Percentiles rank a stretch among this genome's conserved stretches.
phyloP scores from a whole-genome alignment of 345 rosid species.

The Bretschneidera sinensis region DNA sequence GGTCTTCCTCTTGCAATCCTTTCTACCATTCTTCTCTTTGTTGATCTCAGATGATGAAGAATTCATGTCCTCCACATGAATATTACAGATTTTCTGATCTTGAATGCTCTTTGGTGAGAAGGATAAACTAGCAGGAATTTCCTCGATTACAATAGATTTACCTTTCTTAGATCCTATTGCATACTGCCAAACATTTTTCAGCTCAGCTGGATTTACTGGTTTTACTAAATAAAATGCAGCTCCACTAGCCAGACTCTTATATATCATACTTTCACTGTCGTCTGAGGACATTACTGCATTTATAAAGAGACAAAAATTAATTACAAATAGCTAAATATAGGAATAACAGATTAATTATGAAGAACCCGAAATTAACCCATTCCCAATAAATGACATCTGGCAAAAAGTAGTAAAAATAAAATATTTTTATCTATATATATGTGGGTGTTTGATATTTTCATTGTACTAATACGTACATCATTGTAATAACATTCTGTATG shows the following conservation, averaged over 20 bases:
- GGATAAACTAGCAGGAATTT: too few relatives aligned
- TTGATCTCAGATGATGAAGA: constrained; percentile 18
- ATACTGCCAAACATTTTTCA: constrained; percentile 52
- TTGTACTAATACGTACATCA: not conserved
- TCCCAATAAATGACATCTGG: too few relatives aligned
- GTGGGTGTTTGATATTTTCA: not conserved
- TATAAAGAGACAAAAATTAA: not conserved
- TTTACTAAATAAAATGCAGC: constrained; percentile 53
- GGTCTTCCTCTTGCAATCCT: constrained; percentile 11
- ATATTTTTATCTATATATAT: not conserved
- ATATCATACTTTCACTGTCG: constrained; percentile 31
- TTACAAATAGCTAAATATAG: not conserved
- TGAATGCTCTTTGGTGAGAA: constrained; percentile 5
- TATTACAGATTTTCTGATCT: not conserved
- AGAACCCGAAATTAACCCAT: too few relatives aligned
- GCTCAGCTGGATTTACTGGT: constrained; percentile 44
- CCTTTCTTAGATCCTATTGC: constrained; percentile 37
- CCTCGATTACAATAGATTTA: constrained; percentile 20
- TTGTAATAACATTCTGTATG: too few relatives aligned
- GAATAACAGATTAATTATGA: too few relatives aligned
- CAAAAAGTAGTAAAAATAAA: too few relatives aligned
- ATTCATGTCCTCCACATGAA: not conserved
- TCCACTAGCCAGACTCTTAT: constrained; percentile 49
- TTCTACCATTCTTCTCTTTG: not conserved
- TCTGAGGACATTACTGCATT: constrained; percentile 70